These are phyloP conservation scores for Pelagophyceae sp. DNA, from an alignment of 352 stramenopile species.

Conservation along the genomic window DNA sequence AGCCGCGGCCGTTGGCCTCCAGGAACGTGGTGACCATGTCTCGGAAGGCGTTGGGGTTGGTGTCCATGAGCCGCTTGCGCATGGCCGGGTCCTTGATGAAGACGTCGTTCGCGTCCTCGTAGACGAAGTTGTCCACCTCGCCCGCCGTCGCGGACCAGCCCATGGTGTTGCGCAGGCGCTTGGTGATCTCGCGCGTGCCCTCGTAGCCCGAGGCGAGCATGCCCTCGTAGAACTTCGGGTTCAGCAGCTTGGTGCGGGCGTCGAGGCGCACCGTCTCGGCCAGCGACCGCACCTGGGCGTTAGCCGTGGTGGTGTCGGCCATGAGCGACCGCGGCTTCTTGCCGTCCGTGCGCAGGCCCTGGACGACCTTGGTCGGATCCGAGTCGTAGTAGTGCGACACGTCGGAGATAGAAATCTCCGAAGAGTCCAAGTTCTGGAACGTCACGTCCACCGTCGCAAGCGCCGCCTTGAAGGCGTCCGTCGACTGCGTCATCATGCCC, in stretches of 20 bases:
- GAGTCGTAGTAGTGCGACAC: slow-evolving; percentile 76
- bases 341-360: slow-evolving; percentile 64
- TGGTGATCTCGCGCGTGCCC: slow-evolving; percentile 70
- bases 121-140: slow-evolving; percentile 77
- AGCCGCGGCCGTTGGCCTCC: slow-evolving; percentile 69
- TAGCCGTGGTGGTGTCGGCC: slow-evolving; percentile 73
- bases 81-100: slow-evolving; percentile 74
- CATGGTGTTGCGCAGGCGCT: slow-evolving; percentile 72
- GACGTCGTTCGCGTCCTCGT: slow-evolving; percentile 69
- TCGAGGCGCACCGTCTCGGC: slow-evolving; percentile 69
- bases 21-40: slow-evolving; percentile 76
- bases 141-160: slow-evolving; percentile 70
- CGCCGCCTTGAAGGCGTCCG: slow-evolving; percentile 64
- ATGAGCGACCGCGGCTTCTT: slow-evolving; percentile 72
- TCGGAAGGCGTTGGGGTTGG: slow-evolving; percentile 70
- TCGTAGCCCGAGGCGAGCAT: slow-evolving; percentile 72
- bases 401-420: slow-evolving; percentile 73
- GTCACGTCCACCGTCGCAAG: slow-evolving; percentile 71
- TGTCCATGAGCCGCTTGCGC: slow-evolving; percentile 63
- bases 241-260: slow-evolving; percentile 71
- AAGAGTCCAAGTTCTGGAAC: slow-evolving; percentile 75
- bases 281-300: slow-evolving; percentile 66
- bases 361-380: slow-evolving; percentile 75
- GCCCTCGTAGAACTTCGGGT: slow-evolving; percentile 78
- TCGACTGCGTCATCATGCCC: slow-evolving; percentile 71